Conservation (phyloP, 768 basidiomycete species). For the Suillus sp. region DNA sequence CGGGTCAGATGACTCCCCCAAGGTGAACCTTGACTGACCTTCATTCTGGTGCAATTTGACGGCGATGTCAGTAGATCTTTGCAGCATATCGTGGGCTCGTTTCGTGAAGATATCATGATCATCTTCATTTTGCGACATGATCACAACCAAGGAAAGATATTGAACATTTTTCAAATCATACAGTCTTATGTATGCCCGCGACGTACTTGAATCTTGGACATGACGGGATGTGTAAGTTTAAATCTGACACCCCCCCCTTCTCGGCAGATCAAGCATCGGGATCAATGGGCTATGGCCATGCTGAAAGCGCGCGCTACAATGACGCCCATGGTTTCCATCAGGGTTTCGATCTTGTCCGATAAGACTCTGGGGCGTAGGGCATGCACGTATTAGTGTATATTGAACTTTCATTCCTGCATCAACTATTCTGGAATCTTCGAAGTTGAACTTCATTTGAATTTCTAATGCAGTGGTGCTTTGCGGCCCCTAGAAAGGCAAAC, state of each 20-base stretch:
- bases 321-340: background rate
- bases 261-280: background rate
- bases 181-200: background rate
- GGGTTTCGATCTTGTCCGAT: background rate
- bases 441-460: background rate
- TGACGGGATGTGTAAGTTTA: background rate
- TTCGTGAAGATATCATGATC: slow-evolving; percentile 1
- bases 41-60: slow-evolving; percentile 9
- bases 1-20: background rate
- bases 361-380: background rate
- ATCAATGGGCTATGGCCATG: background rate
- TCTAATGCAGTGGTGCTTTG: background rate
- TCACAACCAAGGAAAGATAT: background rate
- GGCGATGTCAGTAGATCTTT: slow-evolving; percentile 12
- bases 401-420: background rate
- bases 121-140: slow-evolving; percentile 1
- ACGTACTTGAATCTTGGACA: background rate
- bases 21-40: slow-evolving; percentile 2
- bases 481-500: background rate
- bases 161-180: background rate
- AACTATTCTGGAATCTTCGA: background rate
- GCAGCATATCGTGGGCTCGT: slow-evolving; percentile 2
- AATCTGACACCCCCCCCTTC: background rate
- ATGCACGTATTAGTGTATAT: background rate
- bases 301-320: background rate